Conservation (phyloP, 495 filamentous ascomycete species). For the Neurospora sp. region DNA sequence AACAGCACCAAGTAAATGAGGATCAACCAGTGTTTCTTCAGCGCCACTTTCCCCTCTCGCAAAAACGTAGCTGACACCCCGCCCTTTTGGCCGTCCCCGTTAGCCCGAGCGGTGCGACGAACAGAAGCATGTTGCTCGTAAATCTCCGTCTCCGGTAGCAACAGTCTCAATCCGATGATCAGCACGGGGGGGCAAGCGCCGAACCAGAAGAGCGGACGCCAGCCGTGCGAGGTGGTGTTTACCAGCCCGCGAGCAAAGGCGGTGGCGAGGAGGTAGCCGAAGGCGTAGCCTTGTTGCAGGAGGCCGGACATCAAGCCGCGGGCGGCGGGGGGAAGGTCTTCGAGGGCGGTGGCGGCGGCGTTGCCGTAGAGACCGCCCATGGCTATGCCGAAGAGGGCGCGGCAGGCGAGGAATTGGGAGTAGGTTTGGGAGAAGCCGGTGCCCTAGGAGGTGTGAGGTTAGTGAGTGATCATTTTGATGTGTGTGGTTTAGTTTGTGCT, state of each 20-base stretch:
- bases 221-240: slow-evolving; percentile 60
- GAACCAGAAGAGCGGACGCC: slow-evolving; percentile 84
- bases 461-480: slow-evolving; percentile 4
- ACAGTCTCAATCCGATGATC: slow-evolving; percentile 68
- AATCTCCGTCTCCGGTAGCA: slow-evolving; percentile 64
- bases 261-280: slow-evolving; percentile 74
- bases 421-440: slow-evolving; percentile 76
- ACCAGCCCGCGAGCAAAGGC: slow-evolving; percentile 68
- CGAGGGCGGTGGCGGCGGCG: slow-evolving; percentile 74
- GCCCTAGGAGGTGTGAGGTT: slow-evolving; percentile 27
- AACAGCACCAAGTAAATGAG: slow-evolving; percentile 71
- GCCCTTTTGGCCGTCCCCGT: slow-evolving; percentile 18
- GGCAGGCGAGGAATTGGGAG: slow-evolving; percentile 64
- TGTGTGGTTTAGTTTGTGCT: too few species aligned
- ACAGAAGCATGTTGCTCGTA: slow-evolving; percentile 53
- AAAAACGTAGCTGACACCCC: slow-evolving; percentile 51
- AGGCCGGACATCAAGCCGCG: slow-evolving; percentile 72
- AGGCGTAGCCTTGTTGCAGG: slow-evolving; percentile 82
- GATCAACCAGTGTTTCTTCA: slow-evolving; percentile 70
- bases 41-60: slow-evolving; percentile 62
- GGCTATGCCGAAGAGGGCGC: slow-evolving; percentile 79
- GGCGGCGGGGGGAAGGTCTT: slow-evolving; percentile 67
- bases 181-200: slow-evolving; percentile 69
- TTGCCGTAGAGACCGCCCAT: slow-evolving; percentile 90
- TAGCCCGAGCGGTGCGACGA: slow-evolving; percentile 25